Base-by-base conservation (phyloP, 2,329 filamentous ascomycete genomes). In the Harringtonia lauricola region DNA sequence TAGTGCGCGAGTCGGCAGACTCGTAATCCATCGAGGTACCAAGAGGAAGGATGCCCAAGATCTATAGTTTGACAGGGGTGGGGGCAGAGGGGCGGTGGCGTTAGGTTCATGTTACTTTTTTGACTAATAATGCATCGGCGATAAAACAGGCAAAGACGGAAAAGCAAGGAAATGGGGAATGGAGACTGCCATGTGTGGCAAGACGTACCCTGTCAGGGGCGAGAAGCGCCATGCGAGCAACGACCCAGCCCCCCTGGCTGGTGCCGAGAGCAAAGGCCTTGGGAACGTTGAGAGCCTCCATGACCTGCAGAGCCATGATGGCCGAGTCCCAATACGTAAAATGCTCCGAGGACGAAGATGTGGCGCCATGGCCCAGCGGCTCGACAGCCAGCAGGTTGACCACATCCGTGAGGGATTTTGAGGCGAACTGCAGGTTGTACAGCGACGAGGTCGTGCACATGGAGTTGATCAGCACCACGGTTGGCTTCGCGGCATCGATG, bases 251-350 rank as follows among this genome's bases (percentile, higher is more conserved):
- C n/a, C 71, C 71, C 54, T 73, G 69, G 43, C 66, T 71, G 8
- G 69, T 72, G 14, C 71, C 71, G 5, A 74, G 54, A 1, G 64
- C 64, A 47, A 70, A 74, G 0, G 67, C 70, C 59, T 67, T 67
- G n/a, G 59, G 37, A 22, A 74, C 61, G 2, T 61, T 60, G 3
- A 74, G 60, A 3, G 62, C 62, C 28, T 75, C 67, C 64, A 79
- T 62, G 2, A 74, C 71, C 57, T 79, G 72, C 13, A 76, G 57
- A 8, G 67, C 66, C 67, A 79, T 68, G 47, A 64, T 58, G 35
- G 71, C 71, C 3, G 70, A 58, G 54, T 74, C 71, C 71, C 71
- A 75, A 58, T 72, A 73, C 2, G 68, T 74, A 52, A 71, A 75
- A 46, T 71, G 66, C 52, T 72, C 68, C 42, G 71, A 48, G 21